phyloP scores from a whole-genome alignment of 345 rosid genomes.

The Arabidopsis suecica region DNA sequence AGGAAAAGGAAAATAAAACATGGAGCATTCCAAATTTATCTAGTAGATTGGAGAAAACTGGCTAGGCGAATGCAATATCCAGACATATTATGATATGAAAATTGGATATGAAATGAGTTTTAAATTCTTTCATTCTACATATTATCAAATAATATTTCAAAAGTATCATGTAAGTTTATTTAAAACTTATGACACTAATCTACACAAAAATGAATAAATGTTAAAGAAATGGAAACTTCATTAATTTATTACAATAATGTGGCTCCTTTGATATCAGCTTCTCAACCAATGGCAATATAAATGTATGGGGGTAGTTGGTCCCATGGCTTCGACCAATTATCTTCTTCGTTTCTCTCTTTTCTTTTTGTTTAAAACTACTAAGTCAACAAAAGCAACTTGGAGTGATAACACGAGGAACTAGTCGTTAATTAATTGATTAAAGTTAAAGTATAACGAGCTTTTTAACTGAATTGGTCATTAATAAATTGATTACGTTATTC shows the following conservation, averaged over 20 bases:
- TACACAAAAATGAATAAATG: not conserved
- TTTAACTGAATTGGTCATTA: not conserved
- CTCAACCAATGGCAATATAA: constrained; percentile 20
- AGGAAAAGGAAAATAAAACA: too few species aligned
- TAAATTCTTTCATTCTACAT: too few species aligned
- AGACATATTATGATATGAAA: too few species aligned
- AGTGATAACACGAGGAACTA: constrained; percentile 26
- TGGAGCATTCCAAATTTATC: too few species aligned
- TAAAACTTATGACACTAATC: not conserved
- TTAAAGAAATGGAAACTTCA: not conserved
- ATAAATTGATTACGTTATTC: constrained; percentile 5
- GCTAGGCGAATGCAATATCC: too few species aligned
- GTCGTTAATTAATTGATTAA: not conserved
- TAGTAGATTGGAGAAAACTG: too few species aligned
- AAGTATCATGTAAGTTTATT: not conserved
- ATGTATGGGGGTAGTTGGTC: constrained; percentile 24
- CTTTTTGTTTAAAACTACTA: not conserved
- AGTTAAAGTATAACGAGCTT: not conserved
- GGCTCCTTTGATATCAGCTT: constrained; percentile 20
- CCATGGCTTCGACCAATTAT: constrained; percentile 18
- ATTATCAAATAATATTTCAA: not conserved
- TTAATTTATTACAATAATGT: constrained; percentile 17
- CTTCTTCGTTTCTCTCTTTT: not conserved
- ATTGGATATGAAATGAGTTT: too few species aligned
- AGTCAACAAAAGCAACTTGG: constrained; percentile 44